phyloP scores from a whole-genome alignment of 2,329 filamentous ascomycete species.

The Gnomoniopsis smithogilvyi region DNA sequence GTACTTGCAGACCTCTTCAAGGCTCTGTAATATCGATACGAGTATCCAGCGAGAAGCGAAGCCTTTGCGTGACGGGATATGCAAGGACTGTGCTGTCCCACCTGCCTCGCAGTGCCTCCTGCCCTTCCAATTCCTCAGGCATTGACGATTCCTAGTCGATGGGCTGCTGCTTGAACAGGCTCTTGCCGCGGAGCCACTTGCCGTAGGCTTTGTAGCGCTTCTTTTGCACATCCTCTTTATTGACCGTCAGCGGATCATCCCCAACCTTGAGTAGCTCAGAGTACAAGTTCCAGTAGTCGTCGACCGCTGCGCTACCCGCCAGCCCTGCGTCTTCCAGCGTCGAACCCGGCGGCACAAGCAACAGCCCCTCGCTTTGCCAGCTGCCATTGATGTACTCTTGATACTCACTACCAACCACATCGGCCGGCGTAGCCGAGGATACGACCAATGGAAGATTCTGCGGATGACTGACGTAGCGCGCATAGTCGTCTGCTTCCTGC shows the following conservation, averaged over 20 bases:
- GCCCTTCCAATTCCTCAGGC: conserved; percentile 8
- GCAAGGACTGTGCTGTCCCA: conserved; percentile 11
- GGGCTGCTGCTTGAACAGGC: conserved; percentile 88
- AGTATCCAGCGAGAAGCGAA: not conserved
- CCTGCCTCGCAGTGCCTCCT: not conserved
- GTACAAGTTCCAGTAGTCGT: conserved; percentile 71
- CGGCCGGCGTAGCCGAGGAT: conserved; percentile 59
- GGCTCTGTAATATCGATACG: not conserved
- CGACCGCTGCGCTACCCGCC: conserved; percentile 42
- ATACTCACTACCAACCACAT: conserved; percentile 63
- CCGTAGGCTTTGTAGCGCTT: conserved; percentile 96
- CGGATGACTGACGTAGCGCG: conserved; percentile 83
- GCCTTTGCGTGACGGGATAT: conserved; percentile 1
- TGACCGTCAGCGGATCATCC: conserved; percentile 83
- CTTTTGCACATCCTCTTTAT: conserved; percentile 80
- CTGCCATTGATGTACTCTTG: conserved; percentile 74
- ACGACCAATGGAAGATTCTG: conserved; percentile 83
- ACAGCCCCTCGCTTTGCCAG: conserved; percentile 58
- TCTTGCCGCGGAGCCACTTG: conserved; percentile 94
- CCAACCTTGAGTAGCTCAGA: conserved; percentile 71
- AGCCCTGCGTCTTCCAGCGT: conserved; percentile 38
- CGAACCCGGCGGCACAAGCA: conserved; percentile 49
- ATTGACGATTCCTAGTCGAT: conserved; percentile 42
- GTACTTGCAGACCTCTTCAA: conserved; percentile 31
- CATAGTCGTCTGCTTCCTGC: conserved; percentile 81